Percentiles rank a stretch among this genome's conserved stretches.
phyloP scores from a whole-genome alignment of 768 basidiomycete species.

The Boletus barrowsii region DNA sequence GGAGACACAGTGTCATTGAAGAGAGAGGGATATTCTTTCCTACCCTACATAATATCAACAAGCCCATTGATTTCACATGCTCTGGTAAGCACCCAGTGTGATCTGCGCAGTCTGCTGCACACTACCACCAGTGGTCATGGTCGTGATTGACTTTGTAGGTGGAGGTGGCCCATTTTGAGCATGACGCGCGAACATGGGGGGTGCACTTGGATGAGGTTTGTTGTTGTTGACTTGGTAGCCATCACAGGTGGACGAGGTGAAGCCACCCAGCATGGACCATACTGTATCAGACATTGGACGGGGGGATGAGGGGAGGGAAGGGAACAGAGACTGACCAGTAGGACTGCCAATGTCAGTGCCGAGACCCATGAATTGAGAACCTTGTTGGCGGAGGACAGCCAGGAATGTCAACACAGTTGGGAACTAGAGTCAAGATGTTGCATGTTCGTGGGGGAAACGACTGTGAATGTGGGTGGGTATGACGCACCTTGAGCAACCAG shows the following conservation, averaged over 20 bases:
- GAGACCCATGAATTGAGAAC: constrained; percentile 51
- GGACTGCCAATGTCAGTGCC: constrained; percentile 52
- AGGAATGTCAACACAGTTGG: constrained; percentile 57
- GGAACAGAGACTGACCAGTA: constrained; percentile 44
- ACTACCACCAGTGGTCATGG: not conserved
- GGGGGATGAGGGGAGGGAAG: too few relatives aligned
- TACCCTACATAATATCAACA: too few relatives aligned
- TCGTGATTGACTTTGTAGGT: constrained; percentile 11
- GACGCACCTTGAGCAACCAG: constrained; percentile 55
- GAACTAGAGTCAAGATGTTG: constrained; percentile 35
- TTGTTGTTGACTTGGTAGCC: constrained; percentile 66
- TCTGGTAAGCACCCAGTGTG: constrained; percentile 28
- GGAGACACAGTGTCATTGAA: too few relatives aligned
- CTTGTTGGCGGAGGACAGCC: constrained; percentile 54
- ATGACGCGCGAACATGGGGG: not conserved
- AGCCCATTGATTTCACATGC: constrained; percentile 1
- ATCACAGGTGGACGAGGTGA: constrained; percentile 49
- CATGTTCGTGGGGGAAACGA: not conserved
- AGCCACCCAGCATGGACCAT: constrained; percentile 78
- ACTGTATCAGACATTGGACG: constrained; percentile 38
- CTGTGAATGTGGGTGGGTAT: not conserved
- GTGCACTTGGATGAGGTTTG: constrained; percentile 21
- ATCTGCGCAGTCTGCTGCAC: constrained; percentile 9
- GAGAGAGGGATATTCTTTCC: too few relatives aligned
- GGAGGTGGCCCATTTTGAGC: constrained; percentile 2